A percentile compares a stretch with the other conserved stretches of the same genome.
These are phyloP conservation scores for Aspergillus glaucus DNA, from an alignment of 2,329 filamentous ascomycete genomes.

Conservation along the genomic window DNA sequence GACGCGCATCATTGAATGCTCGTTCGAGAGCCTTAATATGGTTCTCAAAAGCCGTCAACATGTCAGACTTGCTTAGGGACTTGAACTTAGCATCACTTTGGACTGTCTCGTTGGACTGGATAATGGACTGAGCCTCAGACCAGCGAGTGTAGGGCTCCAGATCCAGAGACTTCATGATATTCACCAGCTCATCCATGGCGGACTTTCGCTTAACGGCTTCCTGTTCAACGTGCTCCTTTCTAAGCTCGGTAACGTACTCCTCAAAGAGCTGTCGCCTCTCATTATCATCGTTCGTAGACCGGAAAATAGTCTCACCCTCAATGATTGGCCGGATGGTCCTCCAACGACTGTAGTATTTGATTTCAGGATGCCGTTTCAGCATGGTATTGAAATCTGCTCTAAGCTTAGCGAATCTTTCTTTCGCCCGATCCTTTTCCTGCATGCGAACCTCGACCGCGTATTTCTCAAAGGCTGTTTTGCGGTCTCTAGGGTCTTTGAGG, in stretches of 20 bases:
- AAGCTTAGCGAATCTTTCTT: conserved; percentile 86
- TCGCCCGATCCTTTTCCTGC: conserved; percentile 90
- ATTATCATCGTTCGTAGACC: conserved; percentile 77
- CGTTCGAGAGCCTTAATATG: conserved; percentile 92
- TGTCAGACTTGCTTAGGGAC: conserved; percentile 76
- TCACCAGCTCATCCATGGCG: conserved; percentile 76
- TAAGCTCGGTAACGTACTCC: conserved; percentile 82
- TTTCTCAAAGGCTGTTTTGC: conserved; percentile 88
- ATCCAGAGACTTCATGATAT: conserved; percentile 70
- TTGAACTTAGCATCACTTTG: conserved; percentile 79
- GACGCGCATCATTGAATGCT: conserved; percentile 81
- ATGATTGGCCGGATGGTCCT: conserved; percentile 92
- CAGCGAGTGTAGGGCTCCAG: conserved; percentile 92
- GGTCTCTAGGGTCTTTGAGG: conserved; percentile 84
- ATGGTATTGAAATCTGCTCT: conserved; percentile 92
- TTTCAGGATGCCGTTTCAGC: conserved; percentile 93
- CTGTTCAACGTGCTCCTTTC: conserved; percentile 70
- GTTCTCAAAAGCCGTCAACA: conserved; percentile 87
- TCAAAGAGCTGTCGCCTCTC: conserved; percentile 88
- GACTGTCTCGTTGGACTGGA: conserved; percentile 71
- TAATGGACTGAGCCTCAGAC: conserved; percentile 78
- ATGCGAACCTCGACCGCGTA: conserved; percentile 83
- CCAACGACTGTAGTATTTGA: conserved; percentile 95
- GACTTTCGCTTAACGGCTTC: conserved; percentile 67
- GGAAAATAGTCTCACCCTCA: conserved; percentile 91